Base-by-base conservation (phyloP, 495 filamentous ascomycete species). In the Lepidopterella palustris region DNA sequence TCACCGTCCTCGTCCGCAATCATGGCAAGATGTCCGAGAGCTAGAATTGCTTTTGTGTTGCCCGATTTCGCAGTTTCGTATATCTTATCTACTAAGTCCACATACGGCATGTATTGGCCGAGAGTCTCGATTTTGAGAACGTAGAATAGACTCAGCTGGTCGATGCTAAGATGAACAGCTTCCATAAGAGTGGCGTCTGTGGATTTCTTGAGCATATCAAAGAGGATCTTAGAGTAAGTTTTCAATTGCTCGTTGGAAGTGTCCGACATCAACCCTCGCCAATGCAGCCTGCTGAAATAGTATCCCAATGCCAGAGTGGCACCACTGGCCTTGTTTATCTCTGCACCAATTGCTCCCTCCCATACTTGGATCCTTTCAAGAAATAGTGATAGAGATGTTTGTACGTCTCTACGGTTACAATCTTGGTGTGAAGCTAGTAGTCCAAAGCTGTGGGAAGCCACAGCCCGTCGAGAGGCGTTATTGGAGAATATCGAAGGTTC, bases 41-140 rank as follows among this genome's bases (percentile, higher is more conserved):
- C 79, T 13, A 77, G 70, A 53, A 97, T 91, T 1, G 92, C 86
- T 53, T 80, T 86, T 54, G 95, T 90, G 61, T 89, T 87, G 42
- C 90, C 89, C 51, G 84, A 79, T 68, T 87, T 87, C n/a, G 90
- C 87, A 45, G 84, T 79, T 20, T 75, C 75, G 9, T 76, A 72
- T 1, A 96, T 72, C 31, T 82, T 79, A 10, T 84, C 79, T 45
- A 85, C 72, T 21, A 88, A 70, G 5, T 71, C 70, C 20, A 73
- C 69, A 70, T 76, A 74, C 25, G 55, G 62, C 25, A 71, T 61
- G 42, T 73, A 57, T 8, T 70, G 69, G 1, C 72, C 62, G 18
- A 86, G 62, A 0, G 62, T 64, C 11, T 73, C 68, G 0, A 74
- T 63, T 0, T 70, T 68, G n/a, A 88, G 63, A 5, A 86, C 74